phyloP scores from a whole-genome alignment of 2,329 filamentous ascomycete species.

The Diplodia corticola region DNA sequence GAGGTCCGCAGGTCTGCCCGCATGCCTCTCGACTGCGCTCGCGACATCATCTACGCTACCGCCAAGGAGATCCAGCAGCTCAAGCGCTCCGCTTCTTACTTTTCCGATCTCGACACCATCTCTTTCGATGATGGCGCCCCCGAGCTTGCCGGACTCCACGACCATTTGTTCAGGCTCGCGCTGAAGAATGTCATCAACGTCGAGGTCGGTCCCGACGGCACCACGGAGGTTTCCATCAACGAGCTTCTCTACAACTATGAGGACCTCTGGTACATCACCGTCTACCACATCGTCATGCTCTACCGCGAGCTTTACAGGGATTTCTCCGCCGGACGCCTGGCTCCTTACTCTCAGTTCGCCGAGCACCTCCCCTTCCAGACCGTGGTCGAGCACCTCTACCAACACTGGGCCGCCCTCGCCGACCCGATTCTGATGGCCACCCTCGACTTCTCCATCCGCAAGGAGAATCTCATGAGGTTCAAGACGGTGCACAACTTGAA shows the following conservation, averaged over 20 bases:
- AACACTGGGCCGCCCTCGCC: not conserved
- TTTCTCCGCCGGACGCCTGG: not conserved
- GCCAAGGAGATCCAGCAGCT: not conserved
- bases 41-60: conserved; percentile 4
- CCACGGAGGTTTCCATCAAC: not conserved
- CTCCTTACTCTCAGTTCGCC: not conserved
- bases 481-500: conserved; percentile 5
- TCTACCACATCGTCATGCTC: not conserved
- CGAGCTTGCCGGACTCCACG: not conserved
- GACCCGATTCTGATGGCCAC: not conserved
- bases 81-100: not conserved
- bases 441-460: conserved; percentile 11
- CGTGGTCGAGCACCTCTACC: not conserved
- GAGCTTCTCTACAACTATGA: conserved; percentile 13
- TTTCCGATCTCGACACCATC: not conserved
- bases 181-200: not conserved
- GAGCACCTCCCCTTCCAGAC: not conserved
- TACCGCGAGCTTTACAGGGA: not conserved
- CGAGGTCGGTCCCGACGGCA: not conserved
- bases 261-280: conserved; percentile 4
- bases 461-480: conserved; percentile 4
- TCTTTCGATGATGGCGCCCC: not conserved
- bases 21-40: conserved; percentile 12
- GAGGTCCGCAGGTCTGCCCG: not conserved
- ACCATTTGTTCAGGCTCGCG: not conserved